These are phyloP conservation scores for Ustilago esculenta DNA, from an alignment of 1,284 basidiomycete species.

Conservation along the genomic window DNA sequence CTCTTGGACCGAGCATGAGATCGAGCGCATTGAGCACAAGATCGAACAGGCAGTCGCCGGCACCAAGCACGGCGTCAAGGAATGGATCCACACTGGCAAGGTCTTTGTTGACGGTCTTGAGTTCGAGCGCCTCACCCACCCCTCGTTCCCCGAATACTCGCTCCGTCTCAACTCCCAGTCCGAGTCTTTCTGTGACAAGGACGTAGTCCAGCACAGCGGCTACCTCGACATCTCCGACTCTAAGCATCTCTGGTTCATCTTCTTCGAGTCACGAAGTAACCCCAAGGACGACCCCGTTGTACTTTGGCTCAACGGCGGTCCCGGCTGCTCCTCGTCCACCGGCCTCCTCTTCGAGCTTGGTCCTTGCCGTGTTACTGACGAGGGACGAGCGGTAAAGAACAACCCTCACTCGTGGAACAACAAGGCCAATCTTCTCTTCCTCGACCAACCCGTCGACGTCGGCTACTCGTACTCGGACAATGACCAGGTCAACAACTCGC, in stretches of 20 bases:
- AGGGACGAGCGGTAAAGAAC: constrained; percentile 75
- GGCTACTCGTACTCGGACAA: constrained; percentile 85
- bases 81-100: constrained; percentile 54
- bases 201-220: constrained; percentile 81
- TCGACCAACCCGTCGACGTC: constrained; percentile 82
- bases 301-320: constrained; percentile 89
- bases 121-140: constrained; percentile 78
- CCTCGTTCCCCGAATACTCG: constrained; percentile 76
- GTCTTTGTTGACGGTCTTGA: constrained; percentile 68
- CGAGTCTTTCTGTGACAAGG: constrained; percentile 76
- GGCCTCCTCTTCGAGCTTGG: constrained; percentile 85
- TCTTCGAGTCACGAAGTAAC: constrained; percentile 81
- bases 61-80: constrained; percentile 41
- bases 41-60: constrained; percentile 26
- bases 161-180: constrained; percentile 71
- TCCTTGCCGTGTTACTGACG: constrained; percentile 78
- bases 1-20: constrained; percentile 66
- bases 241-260: constrained; percentile 88
- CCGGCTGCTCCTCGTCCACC: constrained; percentile 69
- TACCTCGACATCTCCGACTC: constrained; percentile 87
- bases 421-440: constrained; percentile 77
- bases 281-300: constrained; percentile 82
- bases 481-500: constrained; percentile 77
- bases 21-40: constrained; percentile 49
- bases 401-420: constrained; percentile 84